Evolutionary conservation across 768 basidiomycete genomes (phyloP).

Genomic region (Amanita thiersii): DNA sequence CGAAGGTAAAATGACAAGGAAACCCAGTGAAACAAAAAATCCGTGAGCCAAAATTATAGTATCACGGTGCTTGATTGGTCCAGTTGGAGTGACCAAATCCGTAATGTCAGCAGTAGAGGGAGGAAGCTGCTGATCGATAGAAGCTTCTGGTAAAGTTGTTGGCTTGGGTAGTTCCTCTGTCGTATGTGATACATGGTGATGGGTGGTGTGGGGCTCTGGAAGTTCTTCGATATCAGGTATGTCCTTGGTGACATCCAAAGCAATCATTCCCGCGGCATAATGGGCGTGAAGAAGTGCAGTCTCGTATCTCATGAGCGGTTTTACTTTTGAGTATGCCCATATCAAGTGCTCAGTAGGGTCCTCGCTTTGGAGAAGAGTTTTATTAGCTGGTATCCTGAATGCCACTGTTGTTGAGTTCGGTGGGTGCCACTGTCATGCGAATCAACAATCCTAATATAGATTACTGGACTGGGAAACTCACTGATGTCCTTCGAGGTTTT

Average conservation of each 20-base stretch:
- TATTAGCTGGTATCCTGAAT: conserved; percentile 34
- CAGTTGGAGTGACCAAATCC: no score
- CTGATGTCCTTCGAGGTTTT: conserved; percentile 25
- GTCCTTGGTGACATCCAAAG: conserved; percentile 24
- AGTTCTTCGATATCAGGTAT: conserved; percentile 10
- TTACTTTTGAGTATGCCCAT: conserved; percentile 29
- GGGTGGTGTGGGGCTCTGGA: neutral
- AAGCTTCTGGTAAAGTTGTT: no score
- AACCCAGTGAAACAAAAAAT: conserved; percentile 41
- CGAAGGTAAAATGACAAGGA: conserved; percentile 47
- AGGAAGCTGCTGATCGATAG: no score
- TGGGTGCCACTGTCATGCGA: conserved; percentile 19
- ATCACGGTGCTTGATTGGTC: no score
- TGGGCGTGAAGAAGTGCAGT: conserved; percentile 26
- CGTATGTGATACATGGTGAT: neutral
- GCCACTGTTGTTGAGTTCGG: conserved; percentile 27
- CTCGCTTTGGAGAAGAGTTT: conserved; percentile 19
- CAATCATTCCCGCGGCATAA: conserved; percentile 22
- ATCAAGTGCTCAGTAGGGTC: conserved; percentile 22
- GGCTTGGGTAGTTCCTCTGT: no score
- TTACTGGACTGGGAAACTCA: conserved; percentile 14
- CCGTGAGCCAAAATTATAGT: conserved; percentile 53
- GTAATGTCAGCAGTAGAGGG: no score
- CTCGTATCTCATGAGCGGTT: conserved; percentile 13
- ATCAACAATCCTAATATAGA: neutral